Evolutionary conservation across 2,329 filamentous ascomycete genomes (phyloP), one percentile per base, ranked within the genome.

Genomic region (Penicillium sp.): DNA sequence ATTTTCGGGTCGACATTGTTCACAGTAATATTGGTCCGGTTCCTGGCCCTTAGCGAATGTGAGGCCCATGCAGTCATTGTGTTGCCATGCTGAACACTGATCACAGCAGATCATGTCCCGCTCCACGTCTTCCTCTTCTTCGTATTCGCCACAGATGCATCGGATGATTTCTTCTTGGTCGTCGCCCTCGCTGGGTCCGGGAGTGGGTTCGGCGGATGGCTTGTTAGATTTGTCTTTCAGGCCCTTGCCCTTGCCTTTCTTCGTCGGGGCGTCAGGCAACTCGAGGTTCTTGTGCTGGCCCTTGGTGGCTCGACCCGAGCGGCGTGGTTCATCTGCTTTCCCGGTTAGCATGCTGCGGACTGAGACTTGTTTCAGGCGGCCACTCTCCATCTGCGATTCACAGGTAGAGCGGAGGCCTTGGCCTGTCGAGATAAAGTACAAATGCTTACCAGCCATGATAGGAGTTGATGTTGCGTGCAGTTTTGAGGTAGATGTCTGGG

Each of bases 91-190:
- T 33, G 81, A 81, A 67, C 93, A 98, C 32, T 79, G 80, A 66
- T 98, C 93, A 72, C 93, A 98, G 46, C 86, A 88, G 58, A 98
- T 95, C 89, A 94, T 97, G 36, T 89, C 83, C 56, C 93, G 84
- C 51, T 86, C 87, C 10, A 87, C 83, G 54, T 94, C 87, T 53
- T 91, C 87, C 45, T 90, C 86, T 52, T 89, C 85, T 54, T 87
- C 85, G 30, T 86, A 86, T 43, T 87, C 84, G 53, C 93, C 91
- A 61, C 91, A 98, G 34, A 96, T 86, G 65, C 91, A 98, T 53
- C 91, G 85, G 50, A 97, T 94, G 52, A 93, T 78, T 58, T 89
- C 86, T 45, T 84, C 69, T 34, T 88, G 85, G 43, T 84, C 70
- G 37, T 83, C 70, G 36, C 73, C 76, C 47, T 78, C 74, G 23